Percentiles rank a stretch among this genome's conserved stretches.
Conservation (phyloP, 1,284 basidiomycete genomes). For the Ceratobasidium sp. region DNA sequence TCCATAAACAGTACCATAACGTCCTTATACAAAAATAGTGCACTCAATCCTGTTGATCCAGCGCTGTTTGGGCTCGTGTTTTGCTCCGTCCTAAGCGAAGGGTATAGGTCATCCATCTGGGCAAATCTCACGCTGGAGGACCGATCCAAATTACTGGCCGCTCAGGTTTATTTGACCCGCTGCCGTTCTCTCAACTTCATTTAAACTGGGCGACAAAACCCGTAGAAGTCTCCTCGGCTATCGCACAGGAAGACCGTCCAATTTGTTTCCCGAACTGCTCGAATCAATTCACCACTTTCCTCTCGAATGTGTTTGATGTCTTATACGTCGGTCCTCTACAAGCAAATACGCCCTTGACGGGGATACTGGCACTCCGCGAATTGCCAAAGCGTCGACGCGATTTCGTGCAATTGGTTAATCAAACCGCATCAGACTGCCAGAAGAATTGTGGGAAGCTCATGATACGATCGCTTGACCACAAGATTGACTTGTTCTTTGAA, state of each 20-base stretch:
- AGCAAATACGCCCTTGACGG: neutral
- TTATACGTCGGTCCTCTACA: neutral
- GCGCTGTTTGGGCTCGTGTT: constrained; percentile 12
- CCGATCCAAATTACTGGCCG: neutral
- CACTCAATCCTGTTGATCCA: neutral
- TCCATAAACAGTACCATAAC: too few relatives aligned
- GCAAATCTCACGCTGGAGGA: neutral
- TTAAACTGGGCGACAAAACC: neutral
- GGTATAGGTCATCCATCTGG: neutral
- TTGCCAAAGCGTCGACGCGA: neutral
- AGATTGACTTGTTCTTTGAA: neutral
- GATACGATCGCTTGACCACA: neutral
- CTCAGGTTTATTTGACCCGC: neutral
- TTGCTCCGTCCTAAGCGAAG: neutral
- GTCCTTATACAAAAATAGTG: neutral
- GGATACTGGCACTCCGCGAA: neutral
- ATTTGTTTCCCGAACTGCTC: neutral
- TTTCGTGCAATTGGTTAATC: neutral
- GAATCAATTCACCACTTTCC: neutral
- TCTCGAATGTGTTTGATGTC: neutral
- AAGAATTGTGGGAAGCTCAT: neutral
- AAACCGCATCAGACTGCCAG: neutral
- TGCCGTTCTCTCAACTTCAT: neutral
- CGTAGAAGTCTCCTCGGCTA: neutral
- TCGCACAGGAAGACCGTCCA: neutral